Base-by-base conservation (phyloP, 2,329 filamentous ascomycete species). In the Huntiella moniliformis region DNA sequence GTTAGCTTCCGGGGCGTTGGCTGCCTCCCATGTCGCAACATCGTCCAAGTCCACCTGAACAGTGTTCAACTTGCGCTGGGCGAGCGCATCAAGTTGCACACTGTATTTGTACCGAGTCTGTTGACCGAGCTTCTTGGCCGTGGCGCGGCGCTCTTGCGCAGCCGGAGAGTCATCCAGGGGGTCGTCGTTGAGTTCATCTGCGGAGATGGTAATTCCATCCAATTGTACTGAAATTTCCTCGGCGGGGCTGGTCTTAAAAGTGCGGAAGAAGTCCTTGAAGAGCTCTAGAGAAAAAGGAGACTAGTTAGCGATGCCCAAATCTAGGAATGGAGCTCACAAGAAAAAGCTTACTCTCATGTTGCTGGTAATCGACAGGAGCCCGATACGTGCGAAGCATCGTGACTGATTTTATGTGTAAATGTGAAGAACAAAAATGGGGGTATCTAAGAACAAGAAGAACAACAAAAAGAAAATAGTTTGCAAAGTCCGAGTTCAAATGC, bases 41-140 rank as follows among this genome's bases (percentile, higher is more conserved):
- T 98, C 92, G 60, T 96, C 87, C 51, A 98, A 65, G 54, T 96
- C 87, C 57, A 98, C 79, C 46, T 82, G 66, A 45, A 96, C 71
- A 58, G 94, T 82, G 52, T 82, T 73, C 48, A 73, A 67, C 53
- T 76, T 71, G 52, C 91, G 74, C 58, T 98, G 81, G 48, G 88
- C 81, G 10, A 98, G 71, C 56, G 88, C 75, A 60, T 95, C 87
- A 56, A 98, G 67, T 58, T 88, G 70, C 46, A 84, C 74, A 69
- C 82, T 79, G 64, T 98, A 98, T 64, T 96, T 96, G 60, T 79
- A 67, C 58, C 80, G 84, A 35, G 77, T 78, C 55, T 68, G 61
- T 55, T 61, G 64, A 54, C 63, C 63, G 52, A 58, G 65, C 53
- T 65, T 66, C 58, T 63, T 68, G 41, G 71, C 63, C 52, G 65